Percentiles rank a stretch among this genome's conserved stretches.
These are phyloP conservation scores for Cenchrus fungigraminus DNA, from an alignment of 176 grass and related monocot species.

Conservation along the genomic window DNA sequence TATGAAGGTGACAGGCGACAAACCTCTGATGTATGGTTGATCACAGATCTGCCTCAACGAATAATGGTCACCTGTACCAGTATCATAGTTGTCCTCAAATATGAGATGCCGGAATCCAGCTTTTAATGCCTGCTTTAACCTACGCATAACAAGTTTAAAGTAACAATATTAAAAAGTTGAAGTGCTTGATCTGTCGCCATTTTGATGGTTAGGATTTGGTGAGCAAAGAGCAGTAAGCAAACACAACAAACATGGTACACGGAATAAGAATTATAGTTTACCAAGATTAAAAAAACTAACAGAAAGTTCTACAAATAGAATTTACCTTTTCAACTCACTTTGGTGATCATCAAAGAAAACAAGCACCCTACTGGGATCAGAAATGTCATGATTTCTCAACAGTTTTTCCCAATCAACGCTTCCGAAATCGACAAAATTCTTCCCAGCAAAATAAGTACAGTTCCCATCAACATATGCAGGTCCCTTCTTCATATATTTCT, in stretches of 20 bases:
- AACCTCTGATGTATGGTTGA: conserved; percentile 88
- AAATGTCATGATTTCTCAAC: conserved; percentile 73
- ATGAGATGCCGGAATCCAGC: conserved; percentile 81
- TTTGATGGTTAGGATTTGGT: background rate
- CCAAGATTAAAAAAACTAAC: background rate
- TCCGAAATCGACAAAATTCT: conserved; percentile 87
- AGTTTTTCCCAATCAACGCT: conserved; percentile 71
- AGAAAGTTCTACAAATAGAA: background rate
- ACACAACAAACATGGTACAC: background rate
- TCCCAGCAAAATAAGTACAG: conserved; percentile 89
- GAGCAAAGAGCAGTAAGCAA: background rate
- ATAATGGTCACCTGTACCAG: conserved; percentile 93
- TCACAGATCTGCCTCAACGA: conserved; percentile 93
- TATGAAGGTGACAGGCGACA: background rate
- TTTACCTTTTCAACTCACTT: conserved; percentile 83
- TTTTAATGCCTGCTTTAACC: conserved; percentile 75
- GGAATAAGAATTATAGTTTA: background rate
- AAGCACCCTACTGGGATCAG: conserved; percentile 75
- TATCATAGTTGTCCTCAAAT: conserved; percentile 99
- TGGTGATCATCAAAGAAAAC: conserved; percentile 99
- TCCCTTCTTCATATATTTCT: conserved; percentile 88
- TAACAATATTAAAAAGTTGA: background rate
- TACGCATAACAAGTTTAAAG: conserved; percentile 7
- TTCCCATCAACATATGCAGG: conserved; percentile 92
- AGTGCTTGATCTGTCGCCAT: background rate